Base-by-base conservation (phyloP, 805 yeast species). In the Lipomyces lipofer region DNA sequence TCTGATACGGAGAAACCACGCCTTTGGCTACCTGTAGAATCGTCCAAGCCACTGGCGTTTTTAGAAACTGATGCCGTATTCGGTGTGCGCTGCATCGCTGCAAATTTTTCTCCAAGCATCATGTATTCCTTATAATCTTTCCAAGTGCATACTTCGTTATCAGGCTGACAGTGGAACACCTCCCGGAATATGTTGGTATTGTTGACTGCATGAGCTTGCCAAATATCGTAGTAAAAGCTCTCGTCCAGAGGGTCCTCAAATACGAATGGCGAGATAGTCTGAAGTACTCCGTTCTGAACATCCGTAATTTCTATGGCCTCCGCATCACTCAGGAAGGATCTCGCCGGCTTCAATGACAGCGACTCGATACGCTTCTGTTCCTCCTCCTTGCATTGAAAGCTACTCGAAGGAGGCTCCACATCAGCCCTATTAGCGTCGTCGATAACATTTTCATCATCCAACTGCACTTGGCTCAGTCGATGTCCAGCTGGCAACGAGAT, bases 91-190 rank as follows among this genome's bases (percentile, higher is more conserved):
- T 30, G 60, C 51, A 17, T 38, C 19, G 40, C 47, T 12, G 70
- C 65, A 58, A 74, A 74, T 17, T 66, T 59, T 51, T 69, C 69
- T 15, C 66, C 67, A 54, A 66, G 69, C 1, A 67, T 63, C 27
- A 30, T 30, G 35, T 51, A 59, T 7, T 38, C 52, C 67, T 88
- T 91, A 69, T 89, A 94, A 52, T 89, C 96, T 52, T 79, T 79
- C 99, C 99, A 94, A 0, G 90, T 79, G 22, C 77, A 77, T n/a
- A 92, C 98, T 5, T 81, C 76, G 68, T 92, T 89, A 70, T 94
- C 99, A 0, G 99, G 99, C 67, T 95, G 99, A 58, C 88, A 83
- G 60, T 91, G 91, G 78, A 94, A 94, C 1, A 94, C 87, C 69
- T 85, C 75, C 57, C 97, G 77, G 73, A 80, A 94, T 1, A 95